phyloP scores from a whole-genome alignment of 345 rosid species.

The Euphorbia tirucalli region DNA sequence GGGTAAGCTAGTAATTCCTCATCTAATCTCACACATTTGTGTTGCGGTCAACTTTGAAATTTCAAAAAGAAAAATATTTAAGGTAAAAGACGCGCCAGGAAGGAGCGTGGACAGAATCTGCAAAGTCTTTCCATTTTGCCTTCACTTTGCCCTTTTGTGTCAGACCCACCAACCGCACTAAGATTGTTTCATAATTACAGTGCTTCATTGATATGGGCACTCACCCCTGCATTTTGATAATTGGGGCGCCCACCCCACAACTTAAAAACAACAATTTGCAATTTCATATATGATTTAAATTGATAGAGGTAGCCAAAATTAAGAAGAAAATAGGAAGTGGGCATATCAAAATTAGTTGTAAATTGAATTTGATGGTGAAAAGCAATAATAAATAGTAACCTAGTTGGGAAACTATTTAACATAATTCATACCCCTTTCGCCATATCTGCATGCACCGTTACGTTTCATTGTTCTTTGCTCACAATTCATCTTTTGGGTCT shows the following conservation, averaged over 20 bases:
- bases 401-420: conserved; percentile 28
- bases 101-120: conserved; percentile 14
- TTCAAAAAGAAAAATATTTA: too few relatives aligned
- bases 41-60: too few relatives aligned
- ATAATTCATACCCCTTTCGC: conserved; percentile 23
- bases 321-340: too few relatives aligned
- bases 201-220: conserved; percentile 11
- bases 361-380: conserved; percentile 18
- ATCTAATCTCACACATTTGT: too few relatives aligned
- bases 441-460: conserved; percentile 11
- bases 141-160: conserved; percentile 45
- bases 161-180: conserved; percentile 82
- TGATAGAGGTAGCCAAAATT: too few relatives aligned
- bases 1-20: too few relatives aligned
- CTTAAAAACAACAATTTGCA: too few relatives aligned
- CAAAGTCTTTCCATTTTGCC: conserved; percentile 32
- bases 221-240: conserved; percentile 9
- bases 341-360: too few relatives aligned
- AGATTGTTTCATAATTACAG: conserved; percentile 59
- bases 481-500: background rate
- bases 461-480: conserved; percentile 15
- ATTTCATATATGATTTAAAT: too few relatives aligned
- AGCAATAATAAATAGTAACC: conserved; percentile 15
- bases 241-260: too few relatives aligned
- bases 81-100: conserved; percentile 8